Base-by-base conservation (phyloP, 1,284 basidiomycete species). In the Lentinus polychrous region DNA sequence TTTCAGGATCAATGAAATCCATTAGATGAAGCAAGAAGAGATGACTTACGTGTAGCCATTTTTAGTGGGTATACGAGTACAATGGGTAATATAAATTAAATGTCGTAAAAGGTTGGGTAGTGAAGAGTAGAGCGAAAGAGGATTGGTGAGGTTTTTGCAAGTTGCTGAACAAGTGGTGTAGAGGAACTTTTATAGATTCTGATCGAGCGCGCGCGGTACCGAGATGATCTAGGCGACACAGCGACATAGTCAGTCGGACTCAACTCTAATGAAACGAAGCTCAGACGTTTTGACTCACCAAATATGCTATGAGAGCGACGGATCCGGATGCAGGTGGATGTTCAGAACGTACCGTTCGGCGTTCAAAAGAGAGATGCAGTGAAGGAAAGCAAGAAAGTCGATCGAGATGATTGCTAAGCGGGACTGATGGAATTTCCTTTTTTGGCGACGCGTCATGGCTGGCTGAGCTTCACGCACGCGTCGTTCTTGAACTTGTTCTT, bases 11-110 rank as follows among this genome's bases (percentile, higher is more conserved):
- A 43, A 31, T 34, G 43, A 37, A 11, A 27, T 45, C 11, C 46
- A 22, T 39, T 8, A 18, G 48, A 40, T 7, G 22, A 42, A 14
- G 17, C 18, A 45, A 39, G 22, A 35, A 35, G 15, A 32, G 32
- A 12, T 24, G 43, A 65, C 82, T 54, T 61, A 84, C 83, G 83
- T 55, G 81, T 86, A 46, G 83, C 79, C 83, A 85, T 85, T 54
- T 50, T 68, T 51, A 46, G 41, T 31, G 56, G 35, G 14, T 52
- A 55, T 53, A 31, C 24, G 31, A 41, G 31, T 40, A 12, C 42
- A 15, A 31, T 17, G 15, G 20, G n/a, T 44, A n/a, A 27, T 14
- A 42, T 42, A 42, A 42, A 24, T 20, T 37, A 37, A 12, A 6
- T 37, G 36, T 37, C 36, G 36, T 37, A 37, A 37, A 37, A 37